Base-by-base conservation (phyloP, 306 rosid genomes). In the Echinosophora koreensis region DNA sequence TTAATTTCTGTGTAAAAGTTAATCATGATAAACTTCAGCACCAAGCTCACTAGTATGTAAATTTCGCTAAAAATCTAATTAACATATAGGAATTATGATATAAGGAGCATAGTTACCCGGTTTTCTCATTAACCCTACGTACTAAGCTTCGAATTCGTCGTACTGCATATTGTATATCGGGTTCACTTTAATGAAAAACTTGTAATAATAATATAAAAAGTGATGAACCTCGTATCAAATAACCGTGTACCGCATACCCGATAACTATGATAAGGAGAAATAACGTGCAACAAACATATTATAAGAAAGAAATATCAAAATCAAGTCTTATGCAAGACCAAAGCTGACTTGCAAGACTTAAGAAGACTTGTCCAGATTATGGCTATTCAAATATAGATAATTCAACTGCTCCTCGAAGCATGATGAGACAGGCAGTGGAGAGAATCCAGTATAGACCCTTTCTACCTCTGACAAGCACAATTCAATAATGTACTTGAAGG, bases 381-480 rank as follows among this genome's bases (percentile, higher is more conserved):
- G 71, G 46, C 39, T 56, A 44, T 82, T 85, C 54, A 82, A 63
- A 65, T 82, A 85, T 34, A 85, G 18, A 58, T 42, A 81, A 50
- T 51, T 74, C 73, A 78, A 69, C 46, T 77, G 79, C 68, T 85
- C 66, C 18, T 56, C 39, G 51, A 85, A 78, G 70, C 49, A 78
- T 57, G 86, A 74, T 11, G 86, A 57, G 61, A 74, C 11, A 0
- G 51, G 81, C 0, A 64, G 18, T 0, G 84, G 74, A 66, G 77
- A 78, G 50, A 85, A 82, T 74, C 84, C 88, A 75, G 49, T 66
- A 12, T 82, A 85, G 28, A 17, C 47, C 52, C 58, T 75, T 70
- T 75, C 74, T 46, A 63, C 0, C 66, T 82, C 70, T 82, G 86
- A 74, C 69, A 51, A 5, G 61, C 86, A 82, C 2, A 82, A 57